Base-by-base conservation (phyloP, 352 stramenopile genomes). In the Pythium chondricola region DNA sequence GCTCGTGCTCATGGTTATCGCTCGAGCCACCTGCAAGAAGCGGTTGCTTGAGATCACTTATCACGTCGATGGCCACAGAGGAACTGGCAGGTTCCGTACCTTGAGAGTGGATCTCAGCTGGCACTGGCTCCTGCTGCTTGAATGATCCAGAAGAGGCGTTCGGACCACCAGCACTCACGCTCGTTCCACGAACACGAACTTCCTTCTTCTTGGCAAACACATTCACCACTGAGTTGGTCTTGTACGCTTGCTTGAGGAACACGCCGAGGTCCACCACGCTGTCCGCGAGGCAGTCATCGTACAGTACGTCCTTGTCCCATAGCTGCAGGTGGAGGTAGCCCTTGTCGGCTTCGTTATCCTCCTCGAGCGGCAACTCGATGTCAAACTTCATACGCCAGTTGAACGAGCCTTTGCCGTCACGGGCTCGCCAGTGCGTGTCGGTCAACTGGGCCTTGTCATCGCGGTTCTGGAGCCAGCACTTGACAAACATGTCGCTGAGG, bases 351-450 rank as follows among this genome's bases (percentile, higher is more conserved):
- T 88, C 77, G 33, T 70, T 80, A 41, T 87, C 71, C 9, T 66
- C 63, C 26, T 92, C 73, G 13, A 85, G 51, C 5, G 85, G 87
- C 9, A 97, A 61, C 25, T 89, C 67, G 6, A 97, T 63, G 39
- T 88, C 67, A 58, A 96, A 96, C 56, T 96, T 96, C 66, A 97
- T 83, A 24, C 89, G 81, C 83, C 86, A 97, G 61, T 97, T 97
- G 56, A 91, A 97, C 5, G 72, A 91, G 3, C 69, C 85, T 44
- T 91, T 86, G 22, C 89, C 88, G 38, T 83, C 68, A 45, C 88
- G 93, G 29, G 71, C 80, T 30, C 89, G 78, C 88, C 88, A 97
- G 56, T 97, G 89, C 14, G 77, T 95, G 58, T 97, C 89, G 2
- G 89, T 97, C 7, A 65, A 72, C 53, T 90, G 77, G 4, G 71